A percentile compares a stretch with the other conserved stretches of the same genome.
Evolutionary conservation across 2,329 filamentous ascomycete genomes (phyloP).

Genomic region (Metarhizium album): DNA sequence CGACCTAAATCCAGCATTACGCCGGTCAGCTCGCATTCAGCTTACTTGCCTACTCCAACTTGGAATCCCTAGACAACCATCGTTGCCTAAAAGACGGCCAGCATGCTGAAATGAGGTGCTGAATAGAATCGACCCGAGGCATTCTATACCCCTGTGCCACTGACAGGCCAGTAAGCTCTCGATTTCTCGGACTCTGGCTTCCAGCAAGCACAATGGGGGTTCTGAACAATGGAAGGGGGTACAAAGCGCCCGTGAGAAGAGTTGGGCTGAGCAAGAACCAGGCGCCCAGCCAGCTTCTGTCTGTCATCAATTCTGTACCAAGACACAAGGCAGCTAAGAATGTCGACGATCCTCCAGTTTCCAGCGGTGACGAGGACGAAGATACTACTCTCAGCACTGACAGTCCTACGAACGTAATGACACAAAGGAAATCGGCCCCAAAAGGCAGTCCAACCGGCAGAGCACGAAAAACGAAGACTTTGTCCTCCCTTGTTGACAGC

Average conservation of each 20-base stretch:
- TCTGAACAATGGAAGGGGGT: slow-evolving; percentile 3
- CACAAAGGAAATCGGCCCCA: neutral
- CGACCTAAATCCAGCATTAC: neutral
- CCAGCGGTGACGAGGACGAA: slow-evolving; percentile 18
- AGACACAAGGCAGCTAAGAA: slow-evolving; percentile 9
- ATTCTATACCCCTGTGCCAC: no score
- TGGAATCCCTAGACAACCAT: neutral
- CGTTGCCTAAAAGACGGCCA: neutral
- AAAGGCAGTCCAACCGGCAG: slow-evolving; percentile 2
- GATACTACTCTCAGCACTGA: neutral
- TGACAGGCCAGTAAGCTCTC: neutral
- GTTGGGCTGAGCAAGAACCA: slow-evolving; percentile 14
- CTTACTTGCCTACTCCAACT: neutral
- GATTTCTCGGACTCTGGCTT: neutral
- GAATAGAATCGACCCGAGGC: neutral
- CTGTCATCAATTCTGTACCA: neutral
- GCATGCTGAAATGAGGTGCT: neutral
- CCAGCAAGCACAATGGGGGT: slow-evolving; percentile 1
- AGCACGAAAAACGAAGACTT: slow-evolving; percentile 9
- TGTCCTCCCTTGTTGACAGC: neutral
- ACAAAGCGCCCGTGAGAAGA: neutral
- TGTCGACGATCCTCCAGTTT: slow-evolving; percentile 16
- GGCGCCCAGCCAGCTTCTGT: slow-evolving; percentile 11
- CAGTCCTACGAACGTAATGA: neutral
- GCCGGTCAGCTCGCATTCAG: neutral